phyloP scores from a whole-genome alignment of 148 eudicot species.

The Euryodendron excelsum region DNA sequence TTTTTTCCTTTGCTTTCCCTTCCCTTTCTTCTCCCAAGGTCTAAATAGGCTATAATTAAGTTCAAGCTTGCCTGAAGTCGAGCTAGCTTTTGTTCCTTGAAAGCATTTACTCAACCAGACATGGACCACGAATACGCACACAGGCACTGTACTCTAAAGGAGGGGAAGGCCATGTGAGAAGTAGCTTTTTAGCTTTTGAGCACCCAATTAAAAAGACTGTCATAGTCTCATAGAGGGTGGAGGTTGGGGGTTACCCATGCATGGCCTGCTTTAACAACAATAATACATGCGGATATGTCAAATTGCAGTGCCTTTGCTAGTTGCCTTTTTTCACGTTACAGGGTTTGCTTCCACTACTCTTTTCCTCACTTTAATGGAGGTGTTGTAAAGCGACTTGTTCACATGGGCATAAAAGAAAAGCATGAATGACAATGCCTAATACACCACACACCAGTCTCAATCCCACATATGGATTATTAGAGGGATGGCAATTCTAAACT shows the following conservation, averaged over 20 bases:
- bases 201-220: neutral
- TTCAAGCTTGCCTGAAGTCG: neutral
- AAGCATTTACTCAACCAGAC: neutral
- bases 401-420: neutral
- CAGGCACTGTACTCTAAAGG: neutral
- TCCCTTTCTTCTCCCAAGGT: too few relatives aligned
- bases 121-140: constrained; percentile 10
- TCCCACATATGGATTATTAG: neutral
- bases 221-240: neutral
- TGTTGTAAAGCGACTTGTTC: neutral
- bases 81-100: neutral
- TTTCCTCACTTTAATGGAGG: constrained; percentile 11
- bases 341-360: neutral
- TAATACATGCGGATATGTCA: neutral
- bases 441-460: neutral
- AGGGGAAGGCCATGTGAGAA: constrained; percentile 13
- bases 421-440: neutral
- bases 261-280: constrained; percentile 6
- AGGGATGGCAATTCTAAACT: too few relatives aligned
- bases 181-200: constrained; percentile 3
- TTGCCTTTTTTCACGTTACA: constrained; percentile 1
- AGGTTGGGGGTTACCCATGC: neutral
- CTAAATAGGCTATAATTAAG: neutral
- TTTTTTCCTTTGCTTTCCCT: too few relatives aligned
- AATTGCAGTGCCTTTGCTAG: constrained; percentile 3